Conservation (phyloP, 2,329 filamentous ascomycete genomes). For the Curvularia sp. region DNA sequence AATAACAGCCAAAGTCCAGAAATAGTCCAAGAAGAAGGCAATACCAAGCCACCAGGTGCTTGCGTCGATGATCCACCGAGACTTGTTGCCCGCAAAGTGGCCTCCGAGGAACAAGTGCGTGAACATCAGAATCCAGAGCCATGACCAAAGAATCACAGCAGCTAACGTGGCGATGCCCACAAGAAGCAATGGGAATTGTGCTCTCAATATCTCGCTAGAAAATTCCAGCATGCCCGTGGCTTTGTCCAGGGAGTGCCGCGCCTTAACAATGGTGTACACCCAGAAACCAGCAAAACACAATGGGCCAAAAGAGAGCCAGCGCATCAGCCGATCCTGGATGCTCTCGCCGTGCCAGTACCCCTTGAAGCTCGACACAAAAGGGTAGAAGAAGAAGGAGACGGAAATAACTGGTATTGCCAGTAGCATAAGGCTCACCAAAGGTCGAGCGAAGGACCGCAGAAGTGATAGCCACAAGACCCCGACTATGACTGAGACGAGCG, state of each 20-base stretch:
- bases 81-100: conserved; percentile 66
- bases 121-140: conserved; percentile 97
- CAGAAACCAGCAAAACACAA: conserved; percentile 76
- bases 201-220: conserved; percentile 82
- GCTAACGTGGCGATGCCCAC: conserved; percentile 82
- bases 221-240: conserved; percentile 92
- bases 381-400: conserved; percentile 88
- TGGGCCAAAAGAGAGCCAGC: conserved; percentile 82
- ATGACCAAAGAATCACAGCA: conserved; percentile 85
- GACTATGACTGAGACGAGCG: conserved; percentile 85
- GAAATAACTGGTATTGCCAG: conserved; percentile 86
- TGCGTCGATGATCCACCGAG: conserved; percentile 79
- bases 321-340: conserved; percentile 88
- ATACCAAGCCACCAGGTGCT: conserved; percentile 95
- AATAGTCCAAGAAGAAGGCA: conserved; percentile 91
- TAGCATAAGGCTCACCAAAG: conserved; percentile 81
- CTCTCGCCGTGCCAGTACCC: conserved; percentile 75
- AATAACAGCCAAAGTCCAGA: conserved; percentile 91
- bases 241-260: conserved; percentile 79
- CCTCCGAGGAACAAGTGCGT: conserved; percentile 94
- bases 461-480: conserved; percentile 90
- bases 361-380: conserved; percentile 87
- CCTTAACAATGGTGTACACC: conserved; percentile 82
- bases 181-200: conserved; percentile 81
- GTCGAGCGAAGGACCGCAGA: conserved; percentile 83